phyloP scores from a whole-genome alignment of 2,329 filamentous ascomycete species.

The Penicillium occitanis region DNA sequence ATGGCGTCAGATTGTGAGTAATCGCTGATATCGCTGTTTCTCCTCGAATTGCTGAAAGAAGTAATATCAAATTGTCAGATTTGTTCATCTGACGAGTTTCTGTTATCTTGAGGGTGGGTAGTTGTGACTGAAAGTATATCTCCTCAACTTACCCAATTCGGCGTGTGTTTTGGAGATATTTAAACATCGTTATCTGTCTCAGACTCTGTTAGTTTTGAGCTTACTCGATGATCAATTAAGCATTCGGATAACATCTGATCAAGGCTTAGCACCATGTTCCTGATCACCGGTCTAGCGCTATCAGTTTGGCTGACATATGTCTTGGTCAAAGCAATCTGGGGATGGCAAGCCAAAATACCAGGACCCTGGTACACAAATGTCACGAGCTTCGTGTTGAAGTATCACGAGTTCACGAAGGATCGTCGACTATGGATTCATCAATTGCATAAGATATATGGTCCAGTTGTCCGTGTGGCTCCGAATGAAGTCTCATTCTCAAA shows the following conservation, averaged over 20 bases:
- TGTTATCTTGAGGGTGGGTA: neutral
- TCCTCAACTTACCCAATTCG: neutral
- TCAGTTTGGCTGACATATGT: constrained; percentile 1
- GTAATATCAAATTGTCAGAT: neutral
- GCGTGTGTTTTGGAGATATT: neutral
- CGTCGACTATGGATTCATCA: constrained; percentile 32
- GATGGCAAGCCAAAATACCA: constrained; percentile 26
- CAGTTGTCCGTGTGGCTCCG: constrained; percentile 32
- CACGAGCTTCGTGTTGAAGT: constrained; percentile 33
- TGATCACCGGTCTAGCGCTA: neutral
- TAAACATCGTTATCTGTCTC: constrained; percentile 10
- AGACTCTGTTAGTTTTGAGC: neutral
- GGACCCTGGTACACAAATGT: constrained; percentile 33
- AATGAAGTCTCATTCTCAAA: constrained; percentile 35
- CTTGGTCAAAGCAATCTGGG: constrained; percentile 5
- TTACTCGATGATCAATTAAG: neutral
- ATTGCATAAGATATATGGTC: constrained; percentile 31
- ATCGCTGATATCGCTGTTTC: neutral
- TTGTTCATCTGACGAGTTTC: neutral
- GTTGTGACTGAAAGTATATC: neutral
- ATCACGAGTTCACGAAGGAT: constrained; percentile 32
- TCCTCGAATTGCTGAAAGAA: neutral
- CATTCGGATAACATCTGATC: neutral
- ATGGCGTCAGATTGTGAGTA: constrained; percentile 2
- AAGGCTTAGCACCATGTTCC: constrained; percentile 1